phyloP scores from a whole-genome alignment of 2,329 filamentous ascomycete species.

The Dactylellina cionopaga region DNA sequence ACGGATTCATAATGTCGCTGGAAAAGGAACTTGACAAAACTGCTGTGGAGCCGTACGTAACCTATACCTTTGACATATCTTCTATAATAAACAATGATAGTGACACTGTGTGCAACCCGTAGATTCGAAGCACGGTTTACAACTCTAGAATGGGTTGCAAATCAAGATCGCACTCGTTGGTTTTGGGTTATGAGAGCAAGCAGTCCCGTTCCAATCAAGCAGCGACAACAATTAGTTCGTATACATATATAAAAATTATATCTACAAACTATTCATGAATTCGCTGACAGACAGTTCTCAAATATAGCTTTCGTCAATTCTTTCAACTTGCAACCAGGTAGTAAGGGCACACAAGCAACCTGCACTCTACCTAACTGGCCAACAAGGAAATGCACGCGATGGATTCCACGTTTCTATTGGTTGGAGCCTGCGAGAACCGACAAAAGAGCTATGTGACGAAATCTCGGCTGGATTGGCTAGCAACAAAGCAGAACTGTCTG shows the following conservation, averaged over 20 bases:
- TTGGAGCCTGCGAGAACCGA: constrained; percentile 75
- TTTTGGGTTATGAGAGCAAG: constrained; percentile 80
- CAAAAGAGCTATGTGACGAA: constrained; percentile 61
- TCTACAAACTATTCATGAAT: constrained; percentile 53
- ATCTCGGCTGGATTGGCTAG: constrained; percentile 57
- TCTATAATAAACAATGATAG: constrained; percentile 63
- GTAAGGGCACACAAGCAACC: constrained; percentile 73
- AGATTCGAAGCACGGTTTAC: constrained; percentile 65
- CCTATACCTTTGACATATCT: constrained; percentile 58
- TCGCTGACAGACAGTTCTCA: constrained; percentile 58
- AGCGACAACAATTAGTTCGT: constrained; percentile 57
- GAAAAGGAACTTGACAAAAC: constrained; percentile 61
- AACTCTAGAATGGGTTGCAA: constrained; percentile 72
- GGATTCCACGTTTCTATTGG: constrained; percentile 90
- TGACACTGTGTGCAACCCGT: constrained; percentile 62
- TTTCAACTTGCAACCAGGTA: constrained; percentile 73
- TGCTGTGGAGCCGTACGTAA: constrained; percentile 63
- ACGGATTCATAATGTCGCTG: constrained; percentile 72
- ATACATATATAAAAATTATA: constrained; percentile 56
- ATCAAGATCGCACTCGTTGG: constrained; percentile 75
- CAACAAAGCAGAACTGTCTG: constrained; percentile 58
- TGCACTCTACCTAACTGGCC: constrained; percentile 69
- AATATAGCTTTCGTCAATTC: constrained; percentile 70
- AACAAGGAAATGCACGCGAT: constrained; percentile 55
- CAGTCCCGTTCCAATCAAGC: constrained; percentile 55